These are phyloP conservation scores for Calonectria crousiana DNA, from an alignment of 2,329 filamentous ascomycete genomes.

Conservation along the genomic window DNA sequence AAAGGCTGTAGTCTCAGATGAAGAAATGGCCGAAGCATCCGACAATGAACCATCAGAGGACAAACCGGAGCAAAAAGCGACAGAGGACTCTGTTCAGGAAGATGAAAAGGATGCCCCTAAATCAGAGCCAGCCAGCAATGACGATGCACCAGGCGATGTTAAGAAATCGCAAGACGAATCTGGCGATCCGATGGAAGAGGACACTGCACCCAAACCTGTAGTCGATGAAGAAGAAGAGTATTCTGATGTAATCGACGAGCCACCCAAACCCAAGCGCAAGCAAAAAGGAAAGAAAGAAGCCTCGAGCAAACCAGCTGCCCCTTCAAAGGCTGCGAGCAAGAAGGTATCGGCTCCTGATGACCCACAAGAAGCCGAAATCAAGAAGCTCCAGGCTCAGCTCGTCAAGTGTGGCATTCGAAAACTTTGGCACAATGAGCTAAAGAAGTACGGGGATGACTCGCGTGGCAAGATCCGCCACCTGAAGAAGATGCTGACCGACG, in stretches of 20 bases:
- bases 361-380: slow-evolving; percentile 83
- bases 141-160: slow-evolving; percentile 12
- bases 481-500: slow-evolving; percentile 80
- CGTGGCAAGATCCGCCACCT: slow-evolving; percentile 88
- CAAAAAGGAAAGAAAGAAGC: slow-evolving; percentile 55
- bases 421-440: slow-evolving; percentile 89
- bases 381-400: slow-evolving; percentile 87
- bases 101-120: slow-evolving; percentile 6
- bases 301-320: slow-evolving; percentile 41
- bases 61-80: slow-evolving; percentile 19
- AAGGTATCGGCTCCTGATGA: slow-evolving; percentile 55
- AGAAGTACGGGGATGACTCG: slow-evolving; percentile 75
- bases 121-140: background rate
- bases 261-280: slow-evolving; percentile 68
- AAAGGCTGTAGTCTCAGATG: slow-evolving; percentile 45
- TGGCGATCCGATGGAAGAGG: slow-evolving; percentile 34
- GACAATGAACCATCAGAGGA: slow-evolving; percentile 26
- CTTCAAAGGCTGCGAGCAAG: slow-evolving; percentile 44
- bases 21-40: slow-evolving; percentile 39
- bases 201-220: slow-evolving; percentile 35
- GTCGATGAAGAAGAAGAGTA: slow-evolving; percentile 55
- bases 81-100: background rate
- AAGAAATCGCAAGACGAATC: slow-evolving; percentile 30
- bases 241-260: slow-evolving; percentile 78
- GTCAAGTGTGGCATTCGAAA: slow-evolving; percentile 93